A percentile compares a stretch with the other conserved stretches of the same genome.
Evolutionary conservation across 495 filamentous ascomycete species (phyloP).

Genomic region (Margaritispora aquatica): DNA sequence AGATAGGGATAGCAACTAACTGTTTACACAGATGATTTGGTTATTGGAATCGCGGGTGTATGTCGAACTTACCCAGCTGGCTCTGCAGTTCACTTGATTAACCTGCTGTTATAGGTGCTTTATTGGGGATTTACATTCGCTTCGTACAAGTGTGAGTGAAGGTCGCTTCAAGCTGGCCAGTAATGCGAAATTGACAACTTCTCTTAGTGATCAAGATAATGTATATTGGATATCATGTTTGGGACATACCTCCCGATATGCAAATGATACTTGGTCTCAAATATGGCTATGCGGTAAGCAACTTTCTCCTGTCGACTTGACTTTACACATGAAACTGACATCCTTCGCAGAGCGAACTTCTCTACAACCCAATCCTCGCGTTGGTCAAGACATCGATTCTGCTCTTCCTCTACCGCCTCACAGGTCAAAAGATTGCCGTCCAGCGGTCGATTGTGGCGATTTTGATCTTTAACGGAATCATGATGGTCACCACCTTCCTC

Average conservation of each 20-base stretch:
- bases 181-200: neutral
- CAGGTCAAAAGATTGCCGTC: constrained; percentile 13
- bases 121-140: neutral
- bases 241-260: neutral
- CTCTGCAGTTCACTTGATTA: neutral
- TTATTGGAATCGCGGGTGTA: neutral
- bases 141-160: neutral
- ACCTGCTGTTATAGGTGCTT: neutral
- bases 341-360: constrained; percentile 24
- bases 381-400: constrained; percentile 47
- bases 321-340: too few relatives aligned
- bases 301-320: too few relatives aligned
- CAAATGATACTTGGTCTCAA: neutral
- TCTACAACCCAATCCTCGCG: constrained; percentile 46
- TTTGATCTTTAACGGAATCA: neutral
- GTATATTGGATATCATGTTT: neutral
- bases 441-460: constrained; percentile 22
- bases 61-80: neutral
- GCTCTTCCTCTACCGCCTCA: constrained; percentile 43
- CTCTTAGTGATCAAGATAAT: neutral
- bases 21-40: neutral
- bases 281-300: neutral
- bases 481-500: neutral
- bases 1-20: too few relatives aligned
- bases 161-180: neutral